Evolutionary conservation across 805 yeast genomes (phyloP).

Genomic region (Limtongia smithiae): DNA sequence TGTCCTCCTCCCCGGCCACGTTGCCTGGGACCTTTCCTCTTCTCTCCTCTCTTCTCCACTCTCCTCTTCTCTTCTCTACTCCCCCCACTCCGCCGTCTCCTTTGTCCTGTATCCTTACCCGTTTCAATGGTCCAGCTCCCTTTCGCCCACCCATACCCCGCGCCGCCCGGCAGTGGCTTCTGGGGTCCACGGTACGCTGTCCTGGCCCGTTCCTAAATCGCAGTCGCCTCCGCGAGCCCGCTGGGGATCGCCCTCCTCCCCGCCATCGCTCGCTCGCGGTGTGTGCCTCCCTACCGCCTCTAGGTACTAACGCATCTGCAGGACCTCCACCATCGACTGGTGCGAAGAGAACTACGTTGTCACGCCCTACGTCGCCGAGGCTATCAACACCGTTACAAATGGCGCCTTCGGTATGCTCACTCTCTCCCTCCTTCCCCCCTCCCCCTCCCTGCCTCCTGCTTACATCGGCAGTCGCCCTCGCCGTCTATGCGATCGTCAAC

Average conservation of each 20-base stretch:
- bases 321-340: conserved; percentile 96
- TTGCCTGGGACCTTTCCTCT: no score
- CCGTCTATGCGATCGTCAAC: conserved; percentile 60
- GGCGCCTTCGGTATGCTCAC: conserved; percentile 42
- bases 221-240: not conserved
- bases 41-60: no score
- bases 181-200: conserved; percentile 54
- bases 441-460: not conserved
- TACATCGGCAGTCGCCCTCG: conserved; percentile 43
- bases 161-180: conserved; percentile 52
- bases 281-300: no score
- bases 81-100: no score
- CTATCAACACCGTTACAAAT: conserved; percentile 82
- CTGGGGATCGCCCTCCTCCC: conserved; percentile 1
- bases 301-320: no score
- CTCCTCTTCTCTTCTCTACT: no score
- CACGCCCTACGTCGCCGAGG: conserved; percentile 81
- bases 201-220: not conserved
- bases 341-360: conserved; percentile 96
- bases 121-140: conserved; percentile 12
- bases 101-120: no score
- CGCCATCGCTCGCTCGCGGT: not conserved
- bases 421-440: not conserved
- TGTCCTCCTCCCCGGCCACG: no score
- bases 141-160: conserved; percentile 48